Evolutionary conservation across 2,329 filamentous ascomycete species (phyloP), one percentile per base, ranked within the genome.

Genomic region (Stemphylium beticola): DNA sequence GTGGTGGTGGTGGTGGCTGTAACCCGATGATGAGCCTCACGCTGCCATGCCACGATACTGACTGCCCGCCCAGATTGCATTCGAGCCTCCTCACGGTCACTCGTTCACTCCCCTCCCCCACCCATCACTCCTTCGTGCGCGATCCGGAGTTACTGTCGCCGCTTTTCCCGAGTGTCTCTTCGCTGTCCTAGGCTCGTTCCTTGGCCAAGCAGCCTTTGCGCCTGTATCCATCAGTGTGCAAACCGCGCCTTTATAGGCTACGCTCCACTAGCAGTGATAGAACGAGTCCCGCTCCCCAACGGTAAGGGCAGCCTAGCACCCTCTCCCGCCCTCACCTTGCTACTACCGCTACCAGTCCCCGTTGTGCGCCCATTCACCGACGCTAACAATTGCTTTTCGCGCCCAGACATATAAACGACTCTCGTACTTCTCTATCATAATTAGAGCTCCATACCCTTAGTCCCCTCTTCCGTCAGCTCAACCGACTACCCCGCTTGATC

Each of bases 121-220:
- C 52, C 40, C 52, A 18, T 42, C 52, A 45, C 50, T 61, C 58
- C 61, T 60, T 61, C 63, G 65, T 62, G 65, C 66, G 65, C 65
- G 54, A 59, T 49, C 65, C 65, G 66, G 72, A 66, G 64, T 72
- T 72, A 34, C 65, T 63, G 61, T 69, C 68, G 65, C 71, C 65
- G 63, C 65, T 57, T 69, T 66, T 60, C 62, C 59, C 58, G 55
- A 39, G 50, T 60, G 65, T 66, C 70, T 67, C 64, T 65, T 65
- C 58, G 54, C 62, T 49, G 42, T 54, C 47, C 55, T 40, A 48
- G 49, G 33, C 54, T 41, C 53, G 18, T 46, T 52, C 49, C 47
- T 45, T 55, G 52, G 52, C 59, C 49, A 54, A 54, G 42, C 58
- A 50, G 53, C 62, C 49, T 55, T 61, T 59, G 60, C 62, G 63